Conservation (phyloP, 2,329 filamentous ascomycete species). For the Fusarium praegraminearum region DNA sequence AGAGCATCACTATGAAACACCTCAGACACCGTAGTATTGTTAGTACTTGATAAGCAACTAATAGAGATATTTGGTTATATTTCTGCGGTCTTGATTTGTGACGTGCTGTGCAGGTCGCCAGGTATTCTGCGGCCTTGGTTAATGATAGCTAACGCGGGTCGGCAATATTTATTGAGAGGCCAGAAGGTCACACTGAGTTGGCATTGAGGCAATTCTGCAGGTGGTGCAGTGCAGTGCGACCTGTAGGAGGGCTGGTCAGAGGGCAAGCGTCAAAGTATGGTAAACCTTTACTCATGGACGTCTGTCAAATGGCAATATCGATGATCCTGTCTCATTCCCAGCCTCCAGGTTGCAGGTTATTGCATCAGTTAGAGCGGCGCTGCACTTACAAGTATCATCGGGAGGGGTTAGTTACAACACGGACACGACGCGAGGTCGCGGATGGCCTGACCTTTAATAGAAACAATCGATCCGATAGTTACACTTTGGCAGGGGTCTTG, state of each 20-base stretch:
- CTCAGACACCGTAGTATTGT: constrained; percentile 34
- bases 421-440: constrained; percentile 45
- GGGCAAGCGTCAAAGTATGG: not conserved
- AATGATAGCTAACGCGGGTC: not conserved
- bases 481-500: constrained; percentile 16
- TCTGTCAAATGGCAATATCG: not conserved
- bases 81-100: constrained; percentile 9
- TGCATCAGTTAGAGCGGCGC: constrained; percentile 28
- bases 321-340: constrained; percentile 23
- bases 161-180: not conserved
- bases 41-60: constrained; percentile 29
- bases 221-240: not conserved
- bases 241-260: not conserved
- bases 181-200: constrained; percentile 19
- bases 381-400: constrained; percentile 21
- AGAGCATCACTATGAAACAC: constrained; percentile 23
- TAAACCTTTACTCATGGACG: not conserved
- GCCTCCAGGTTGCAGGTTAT: constrained; percentile 34
- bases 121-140: not conserved
- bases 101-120: not conserved
- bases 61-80: constrained; percentile 27
- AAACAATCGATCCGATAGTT: constrained; percentile 24
- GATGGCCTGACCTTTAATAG: constrained; percentile 45
- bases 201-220: constrained; percentile 20
- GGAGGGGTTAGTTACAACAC: constrained; percentile 34